Conservation (phyloP, 805 yeast genomes). For the Torulaspora maleeae region DNA sequence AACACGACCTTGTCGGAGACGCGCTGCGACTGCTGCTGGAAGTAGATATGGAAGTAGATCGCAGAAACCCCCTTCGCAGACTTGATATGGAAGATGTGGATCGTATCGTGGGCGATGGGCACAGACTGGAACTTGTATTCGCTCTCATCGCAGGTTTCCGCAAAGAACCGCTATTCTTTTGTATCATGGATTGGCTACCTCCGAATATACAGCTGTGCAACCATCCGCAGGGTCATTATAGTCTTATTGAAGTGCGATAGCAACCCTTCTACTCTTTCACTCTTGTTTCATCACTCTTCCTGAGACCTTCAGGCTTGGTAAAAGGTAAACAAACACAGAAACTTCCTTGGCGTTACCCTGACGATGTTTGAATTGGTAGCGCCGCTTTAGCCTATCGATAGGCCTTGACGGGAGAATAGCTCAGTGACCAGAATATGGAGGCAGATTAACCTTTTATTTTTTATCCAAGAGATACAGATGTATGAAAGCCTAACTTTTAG, state of each 20-base stretch:
- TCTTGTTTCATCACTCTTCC: constrained; percentile 1
- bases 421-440: too few species aligned
- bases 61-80: constrained; percentile 10
- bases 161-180: constrained; percentile 21
- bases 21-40: constrained; percentile 15
- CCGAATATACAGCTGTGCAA: neutral
- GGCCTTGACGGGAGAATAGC: neutral
- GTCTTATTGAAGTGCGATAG: neutral
- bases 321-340: constrained; percentile 10
- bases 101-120: constrained; percentile 21
- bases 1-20: constrained; percentile 16
- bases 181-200: constrained; percentile 15
- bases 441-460: neutral
- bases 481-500: neutral
- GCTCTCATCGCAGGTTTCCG: constrained; percentile 20
- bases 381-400: neutral
- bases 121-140: constrained; percentile 1
- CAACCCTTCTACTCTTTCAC: neutral
- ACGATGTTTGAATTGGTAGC: neutral
- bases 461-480: neutral
- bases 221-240: neutral
- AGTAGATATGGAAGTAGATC: constrained; percentile 11
- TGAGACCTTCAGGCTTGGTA: constrained; percentile 1
- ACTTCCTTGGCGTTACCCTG: constrained; percentile 1
- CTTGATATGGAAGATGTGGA: constrained; percentile 19